A percentile compares a stretch with the other conserved stretches of the same genome.
Conservation (phyloP, 2,329 filamentous ascomycete genomes). For the Colletotrichum sojae region DNA sequence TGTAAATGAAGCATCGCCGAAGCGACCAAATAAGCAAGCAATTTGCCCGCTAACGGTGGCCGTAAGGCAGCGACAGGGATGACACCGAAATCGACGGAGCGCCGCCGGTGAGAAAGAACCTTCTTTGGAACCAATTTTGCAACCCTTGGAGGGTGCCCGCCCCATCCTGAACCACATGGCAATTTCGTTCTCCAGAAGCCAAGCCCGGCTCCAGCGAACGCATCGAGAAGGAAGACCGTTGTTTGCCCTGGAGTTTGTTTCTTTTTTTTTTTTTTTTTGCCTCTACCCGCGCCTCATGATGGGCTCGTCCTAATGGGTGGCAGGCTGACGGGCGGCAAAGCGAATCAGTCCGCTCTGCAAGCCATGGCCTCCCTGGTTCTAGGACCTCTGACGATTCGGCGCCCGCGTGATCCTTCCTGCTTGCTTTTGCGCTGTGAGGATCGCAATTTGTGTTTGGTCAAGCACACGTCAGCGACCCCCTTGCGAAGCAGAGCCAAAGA, state of each 20-base stretch:
- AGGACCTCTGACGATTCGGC: slow-evolving; percentile 7
- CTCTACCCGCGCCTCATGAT: neutral
- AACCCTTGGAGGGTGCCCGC: slow-evolving; percentile 24
- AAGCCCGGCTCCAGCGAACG: slow-evolving; percentile 2
- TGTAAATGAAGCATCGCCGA: slow-evolving; percentile 21
- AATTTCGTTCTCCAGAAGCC: slow-evolving; percentile 32
- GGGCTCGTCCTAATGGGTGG: neutral
- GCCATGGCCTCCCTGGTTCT: slow-evolving; percentile 6
- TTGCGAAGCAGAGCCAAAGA: slow-evolving; percentile 21
- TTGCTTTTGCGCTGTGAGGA: slow-evolving; percentile 24
- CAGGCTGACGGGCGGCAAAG: neutral
- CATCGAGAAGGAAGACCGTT: slow-evolving; percentile 17
- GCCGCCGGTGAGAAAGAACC: slow-evolving; percentile 32
- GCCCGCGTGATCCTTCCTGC: neutral
- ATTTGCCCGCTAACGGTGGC: slow-evolving; percentile 4
- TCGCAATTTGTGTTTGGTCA: slow-evolving; percentile 23
- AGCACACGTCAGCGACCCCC: slow-evolving; percentile 15
- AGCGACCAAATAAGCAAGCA: slow-evolving; percentile 17
- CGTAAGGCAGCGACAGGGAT: slow-evolving; percentile 18
- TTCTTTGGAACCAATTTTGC: slow-evolving; percentile 40
- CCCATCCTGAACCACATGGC: slow-evolving; percentile 38
- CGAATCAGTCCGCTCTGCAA: slow-evolving; percentile 15
- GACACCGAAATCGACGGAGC: slow-evolving; percentile 13
- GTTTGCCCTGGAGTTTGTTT: slow-evolving; percentile 16
- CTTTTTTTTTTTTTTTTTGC: slow-evolving; percentile 13